Conservation (phyloP, 257 asterid genomes). For the Thymus mandschuricus region DNA sequence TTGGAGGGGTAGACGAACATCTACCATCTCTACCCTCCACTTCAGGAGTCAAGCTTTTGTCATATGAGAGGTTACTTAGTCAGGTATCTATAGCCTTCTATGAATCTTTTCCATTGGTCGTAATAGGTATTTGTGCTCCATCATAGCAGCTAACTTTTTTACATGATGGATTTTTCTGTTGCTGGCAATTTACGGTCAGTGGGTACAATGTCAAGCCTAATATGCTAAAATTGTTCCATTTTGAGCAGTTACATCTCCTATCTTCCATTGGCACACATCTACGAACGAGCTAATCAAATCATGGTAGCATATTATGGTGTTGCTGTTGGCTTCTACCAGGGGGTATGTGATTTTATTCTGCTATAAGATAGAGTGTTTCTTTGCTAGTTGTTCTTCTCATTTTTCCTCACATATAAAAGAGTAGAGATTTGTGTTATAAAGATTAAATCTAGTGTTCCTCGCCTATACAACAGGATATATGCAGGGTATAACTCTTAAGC, state of each 20-base stretch:
- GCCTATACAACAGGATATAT: slow-evolving; percentile 95
- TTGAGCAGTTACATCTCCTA: slow-evolving; percentile 84
- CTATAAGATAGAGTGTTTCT: slow-evolving; percentile 13
- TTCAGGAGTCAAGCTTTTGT: slow-evolving; percentile 70
- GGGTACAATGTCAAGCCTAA: slow-evolving; percentile 15
- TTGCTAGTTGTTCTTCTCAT: slow-evolving; percentile 27
- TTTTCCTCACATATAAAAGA: slow-evolving; percentile 10
- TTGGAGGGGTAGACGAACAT: slow-evolving; percentile 88
- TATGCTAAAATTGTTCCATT: slow-evolving; percentile 16
- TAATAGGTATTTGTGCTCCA: slow-evolving; percentile 17
- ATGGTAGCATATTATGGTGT: slow-evolving; percentile 56
- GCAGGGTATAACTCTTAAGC: slow-evolving; percentile 66
- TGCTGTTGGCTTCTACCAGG: slow-evolving; percentile 92
- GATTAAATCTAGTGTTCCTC: slow-evolving; percentile 78
- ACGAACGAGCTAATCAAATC: slow-evolving; percentile 91
- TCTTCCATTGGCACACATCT: slow-evolving; percentile 98
- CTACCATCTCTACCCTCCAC: slow-evolving; percentile 88
- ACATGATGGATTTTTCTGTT: slow-evolving; percentile 5
- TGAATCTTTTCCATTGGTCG: slow-evolving; percentile 20
- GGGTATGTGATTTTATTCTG: slow-evolving; percentile 47
- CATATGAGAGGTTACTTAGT: slow-evolving; percentile 66
- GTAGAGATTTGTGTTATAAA: slow-evolving; percentile 13
- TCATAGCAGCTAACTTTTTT: background rate
- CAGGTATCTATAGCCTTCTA: slow-evolving; percentile 58
- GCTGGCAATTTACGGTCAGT: slow-evolving; percentile 6